Evolutionary conservation across 2,329 filamentous ascomycete genomes (phyloP).

Genomic region (Bipolaris zeicola): DNA sequence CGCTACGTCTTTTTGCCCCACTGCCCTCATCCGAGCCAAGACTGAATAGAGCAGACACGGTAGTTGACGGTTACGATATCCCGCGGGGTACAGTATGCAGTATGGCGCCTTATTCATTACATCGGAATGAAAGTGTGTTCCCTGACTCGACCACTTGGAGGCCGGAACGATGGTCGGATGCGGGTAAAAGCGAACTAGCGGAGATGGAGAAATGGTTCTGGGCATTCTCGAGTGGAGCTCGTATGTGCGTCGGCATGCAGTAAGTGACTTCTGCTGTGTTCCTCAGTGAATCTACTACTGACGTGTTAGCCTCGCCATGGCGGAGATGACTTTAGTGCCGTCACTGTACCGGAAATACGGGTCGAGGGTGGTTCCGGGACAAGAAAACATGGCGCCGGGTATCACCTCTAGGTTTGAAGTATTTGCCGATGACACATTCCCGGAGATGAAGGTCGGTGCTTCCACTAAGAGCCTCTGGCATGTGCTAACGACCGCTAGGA

Average conservation of each 20-base stretch:
- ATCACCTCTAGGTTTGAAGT: constrained; percentile 53
- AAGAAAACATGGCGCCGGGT: constrained; percentile 45
- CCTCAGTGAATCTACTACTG: not conserved
- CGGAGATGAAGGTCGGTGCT: constrained; percentile 20
- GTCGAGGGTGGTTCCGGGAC: constrained; percentile 33
- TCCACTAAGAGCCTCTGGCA: not conserved
- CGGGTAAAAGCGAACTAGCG: constrained; percentile 4
- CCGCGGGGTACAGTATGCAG: constrained; percentile 47
- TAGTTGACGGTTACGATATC: constrained; percentile 47
- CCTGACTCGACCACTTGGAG: constrained; percentile 34
- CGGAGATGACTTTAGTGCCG: constrained; percentile 57
- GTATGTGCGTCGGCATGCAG: constrained; percentile 49
- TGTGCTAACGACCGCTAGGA: constrained; percentile 5
- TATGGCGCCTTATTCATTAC: constrained; percentile 49
- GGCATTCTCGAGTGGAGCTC: constrained; percentile 49
- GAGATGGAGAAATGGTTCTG: constrained; percentile 48
- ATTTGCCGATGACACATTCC: constrained; percentile 45
- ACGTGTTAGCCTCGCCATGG: constrained; percentile 50
- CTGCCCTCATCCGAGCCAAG: constrained; percentile 60
- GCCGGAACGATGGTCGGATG: constrained; percentile 41
- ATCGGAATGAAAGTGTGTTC: constrained; percentile 45
- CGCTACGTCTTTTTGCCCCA: constrained; percentile 57
- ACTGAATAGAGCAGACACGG: constrained; percentile 42
- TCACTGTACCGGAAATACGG: constrained; percentile 52
- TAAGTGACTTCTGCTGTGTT: constrained; percentile 10